Conservation (phyloP, 192 early-diverging fungal species). For the Backusella morwellensis region DNA sequence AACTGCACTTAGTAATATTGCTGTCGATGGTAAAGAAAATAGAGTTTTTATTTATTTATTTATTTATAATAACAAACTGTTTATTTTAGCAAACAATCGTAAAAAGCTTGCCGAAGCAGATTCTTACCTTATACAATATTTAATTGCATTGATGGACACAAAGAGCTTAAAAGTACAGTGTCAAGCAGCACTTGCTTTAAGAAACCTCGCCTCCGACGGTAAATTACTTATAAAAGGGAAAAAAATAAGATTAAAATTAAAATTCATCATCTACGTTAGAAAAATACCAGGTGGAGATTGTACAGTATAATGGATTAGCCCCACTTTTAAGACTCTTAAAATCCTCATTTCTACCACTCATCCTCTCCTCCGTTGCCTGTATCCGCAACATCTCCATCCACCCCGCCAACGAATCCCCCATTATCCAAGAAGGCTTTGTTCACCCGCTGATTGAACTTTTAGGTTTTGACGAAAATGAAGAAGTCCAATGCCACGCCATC, state of each 20-base stretch:
- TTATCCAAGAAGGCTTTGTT: constrained; percentile 77
- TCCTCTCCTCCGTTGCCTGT: constrained; percentile 82
- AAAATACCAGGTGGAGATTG: constrained; percentile 82
- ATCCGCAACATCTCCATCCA: constrained; percentile 90
- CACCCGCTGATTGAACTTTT: constrained; percentile 63
- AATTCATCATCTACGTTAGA: constrained; percentile 45
- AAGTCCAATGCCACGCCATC: constrained; percentile 85
- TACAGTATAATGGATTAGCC: constrained; percentile 65
- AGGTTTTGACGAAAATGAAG: constrained; percentile 68
- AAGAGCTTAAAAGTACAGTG: constrained; percentile 81
- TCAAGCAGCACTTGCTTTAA: constrained; percentile 83
- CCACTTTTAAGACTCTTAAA: constrained; percentile 71
- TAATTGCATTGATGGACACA: constrained; percentile 77
- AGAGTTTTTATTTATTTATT: background rate
- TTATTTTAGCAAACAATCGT: constrained; percentile 43
- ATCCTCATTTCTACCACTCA: constrained; percentile 73
- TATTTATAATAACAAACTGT: too few relatives aligned
- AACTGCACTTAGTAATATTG: constrained; percentile 88
- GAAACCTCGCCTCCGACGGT: constrained; percentile 84
- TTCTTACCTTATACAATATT: constrained; percentile 63
- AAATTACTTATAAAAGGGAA: background rate
- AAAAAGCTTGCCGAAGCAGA: constrained; percentile 69
- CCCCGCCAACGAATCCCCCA: constrained; percentile 81
- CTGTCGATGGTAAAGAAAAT: constrained; percentile 63
- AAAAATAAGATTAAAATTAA: background rate